Percentiles rank a stretch among this genome's conserved stretches.
Evolutionary conservation across 441 rosid genomes (phyloP).

Genomic region (Brassica balearica): DNA sequence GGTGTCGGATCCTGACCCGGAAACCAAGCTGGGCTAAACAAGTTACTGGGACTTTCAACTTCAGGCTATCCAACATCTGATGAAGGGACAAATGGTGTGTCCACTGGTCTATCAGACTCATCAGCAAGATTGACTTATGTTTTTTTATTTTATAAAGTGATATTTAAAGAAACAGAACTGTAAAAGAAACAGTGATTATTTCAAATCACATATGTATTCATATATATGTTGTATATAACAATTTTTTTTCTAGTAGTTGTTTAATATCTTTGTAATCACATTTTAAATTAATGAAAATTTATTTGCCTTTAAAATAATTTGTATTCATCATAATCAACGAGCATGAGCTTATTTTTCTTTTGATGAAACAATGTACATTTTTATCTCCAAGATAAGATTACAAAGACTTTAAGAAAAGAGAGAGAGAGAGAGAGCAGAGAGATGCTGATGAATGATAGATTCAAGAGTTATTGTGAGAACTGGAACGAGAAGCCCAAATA

Average conservation of each 20-base stretch:
- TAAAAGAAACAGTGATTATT: conserved; percentile 20
- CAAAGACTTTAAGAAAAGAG: not conserved
- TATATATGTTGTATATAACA: too few relatives aligned
- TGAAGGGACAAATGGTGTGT: too few relatives aligned
- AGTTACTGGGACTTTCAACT: not conserved
- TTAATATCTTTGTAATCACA: too few relatives aligned
- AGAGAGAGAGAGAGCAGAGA: not conserved
- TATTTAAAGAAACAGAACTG: conserved; percentile 12
- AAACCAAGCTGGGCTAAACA: not conserved
- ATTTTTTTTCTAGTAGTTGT: too few relatives aligned
- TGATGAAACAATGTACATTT: conserved; percentile 42
- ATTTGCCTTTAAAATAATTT: not conserved
- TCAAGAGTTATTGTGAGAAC: conserved; percentile 27
- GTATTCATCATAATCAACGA: conserved; percentile 36
- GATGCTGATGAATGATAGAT: not conserved
- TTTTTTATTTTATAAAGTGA: too few relatives aligned
- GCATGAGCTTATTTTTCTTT: conserved; percentile 35
- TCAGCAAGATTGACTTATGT: too few relatives aligned
- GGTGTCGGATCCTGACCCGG: conserved; percentile 36
- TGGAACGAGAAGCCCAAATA: conserved; percentile 81
- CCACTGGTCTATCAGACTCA: too few relatives aligned
- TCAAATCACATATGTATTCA: too few relatives aligned
- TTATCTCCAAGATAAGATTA: conserved; percentile 21
- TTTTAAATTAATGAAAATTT: too few relatives aligned
- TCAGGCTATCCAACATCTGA: not conserved